phyloP scores from a whole-genome alignment of 1,284 basidiomycete genomes.

The Pyrrhoderma lamaoense region DNA sequence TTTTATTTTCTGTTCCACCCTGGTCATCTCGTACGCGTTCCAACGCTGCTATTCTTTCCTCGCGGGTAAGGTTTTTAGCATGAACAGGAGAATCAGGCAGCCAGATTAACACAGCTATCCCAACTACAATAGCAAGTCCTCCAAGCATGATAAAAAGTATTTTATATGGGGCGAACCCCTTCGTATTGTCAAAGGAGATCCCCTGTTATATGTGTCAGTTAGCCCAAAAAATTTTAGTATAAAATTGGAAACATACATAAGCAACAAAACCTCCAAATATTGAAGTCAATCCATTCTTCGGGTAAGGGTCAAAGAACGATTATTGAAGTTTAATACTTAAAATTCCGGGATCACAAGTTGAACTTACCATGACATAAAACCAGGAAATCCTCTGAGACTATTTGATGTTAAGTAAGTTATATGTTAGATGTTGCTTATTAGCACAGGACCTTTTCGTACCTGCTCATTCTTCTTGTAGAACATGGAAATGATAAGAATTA shows the following conservation, averaged over 20 bases:
- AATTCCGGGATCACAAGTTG: not conserved
- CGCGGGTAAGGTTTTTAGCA: slow-evolving; percentile 46
- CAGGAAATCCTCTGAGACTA: slow-evolving; percentile 53
- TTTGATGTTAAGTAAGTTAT: not conserved
- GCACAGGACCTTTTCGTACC: slow-evolving; percentile 29
- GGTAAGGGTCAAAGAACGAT: not conserved
- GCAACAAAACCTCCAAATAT: slow-evolving; percentile 63
- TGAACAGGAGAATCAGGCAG: slow-evolving; percentile 62
- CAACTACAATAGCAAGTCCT: slow-evolving; percentile 52
- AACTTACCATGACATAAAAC: slow-evolving; percentile 59
- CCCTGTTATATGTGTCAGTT: slow-evolving; percentile 31
- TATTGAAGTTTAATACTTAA: not conserved
- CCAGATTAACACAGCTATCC: slow-evolving; percentile 49
- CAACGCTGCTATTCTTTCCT: slow-evolving; percentile 56
- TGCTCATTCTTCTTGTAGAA: slow-evolving; percentile 69
- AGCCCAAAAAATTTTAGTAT: not conserved
- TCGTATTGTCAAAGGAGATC: slow-evolving; percentile 48
- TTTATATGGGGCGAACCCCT: slow-evolving; percentile 45
- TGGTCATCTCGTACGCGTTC: slow-evolving; percentile 65
- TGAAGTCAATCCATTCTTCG: slow-evolving; percentile 54
- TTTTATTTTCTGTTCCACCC: slow-evolving; percentile 55
- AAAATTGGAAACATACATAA: slow-evolving; percentile 34
- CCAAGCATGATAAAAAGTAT: slow-evolving; percentile 59
- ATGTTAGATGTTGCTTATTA: not conserved
- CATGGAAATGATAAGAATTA: slow-evolving; percentile 59